phyloP scores from a whole-genome alignment of 2,329 filamentous ascomycete genomes.

The Alternaria panax region DNA sequence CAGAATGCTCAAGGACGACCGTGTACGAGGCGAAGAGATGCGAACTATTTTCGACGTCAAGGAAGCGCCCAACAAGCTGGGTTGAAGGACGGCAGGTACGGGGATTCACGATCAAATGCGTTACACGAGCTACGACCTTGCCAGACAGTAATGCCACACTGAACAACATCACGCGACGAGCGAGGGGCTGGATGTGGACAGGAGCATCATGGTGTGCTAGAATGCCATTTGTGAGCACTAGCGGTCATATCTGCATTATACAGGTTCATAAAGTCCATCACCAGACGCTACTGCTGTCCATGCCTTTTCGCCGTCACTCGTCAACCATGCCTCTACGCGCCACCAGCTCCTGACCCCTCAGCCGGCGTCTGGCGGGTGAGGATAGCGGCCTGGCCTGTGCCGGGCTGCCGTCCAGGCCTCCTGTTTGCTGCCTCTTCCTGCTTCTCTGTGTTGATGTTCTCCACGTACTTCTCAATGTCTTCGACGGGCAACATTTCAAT shows the following conservation, averaged over 20 bases:
- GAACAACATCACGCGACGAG: slow-evolving; percentile 18
- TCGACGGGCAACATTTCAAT: slow-evolving; percentile 95
- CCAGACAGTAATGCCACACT: background rate
- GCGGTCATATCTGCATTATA: slow-evolving; percentile 37
- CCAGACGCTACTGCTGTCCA: slow-evolving; percentile 43
- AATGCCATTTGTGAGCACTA: slow-evolving; percentile 39
- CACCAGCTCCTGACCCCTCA: slow-evolving; percentile 44
- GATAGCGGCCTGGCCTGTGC: slow-evolving; percentile 74
- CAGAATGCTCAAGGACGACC: slow-evolving; percentile 90
- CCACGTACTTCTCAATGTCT: slow-evolving; percentile 96
- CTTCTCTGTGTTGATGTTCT: slow-evolving; percentile 99
- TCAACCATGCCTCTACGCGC: slow-evolving; percentile 17
- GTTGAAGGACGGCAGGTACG: slow-evolving; percentile 57
- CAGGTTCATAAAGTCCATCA: slow-evolving; percentile 41
- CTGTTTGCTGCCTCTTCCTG: slow-evolving; percentile 98
- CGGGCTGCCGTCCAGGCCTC: slow-evolving; percentile 71
- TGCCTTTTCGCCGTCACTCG: slow-evolving; percentile 33
- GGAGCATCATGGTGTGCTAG: slow-evolving; percentile 23
- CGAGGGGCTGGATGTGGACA: slow-evolving; percentile 12
- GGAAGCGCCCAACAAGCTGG: slow-evolving; percentile 76
- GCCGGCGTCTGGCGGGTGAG: slow-evolving; percentile 67
- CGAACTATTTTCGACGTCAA: slow-evolving; percentile 79
- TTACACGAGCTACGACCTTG: background rate
- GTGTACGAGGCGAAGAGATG: slow-evolving; percentile 67
- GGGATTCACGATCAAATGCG: background rate